A percentile compares a stretch with the other conserved stretches of the same genome.
phyloP scores from a whole-genome alignment of 768 basidiomycete species.

The Gyrodon lividus region DNA sequence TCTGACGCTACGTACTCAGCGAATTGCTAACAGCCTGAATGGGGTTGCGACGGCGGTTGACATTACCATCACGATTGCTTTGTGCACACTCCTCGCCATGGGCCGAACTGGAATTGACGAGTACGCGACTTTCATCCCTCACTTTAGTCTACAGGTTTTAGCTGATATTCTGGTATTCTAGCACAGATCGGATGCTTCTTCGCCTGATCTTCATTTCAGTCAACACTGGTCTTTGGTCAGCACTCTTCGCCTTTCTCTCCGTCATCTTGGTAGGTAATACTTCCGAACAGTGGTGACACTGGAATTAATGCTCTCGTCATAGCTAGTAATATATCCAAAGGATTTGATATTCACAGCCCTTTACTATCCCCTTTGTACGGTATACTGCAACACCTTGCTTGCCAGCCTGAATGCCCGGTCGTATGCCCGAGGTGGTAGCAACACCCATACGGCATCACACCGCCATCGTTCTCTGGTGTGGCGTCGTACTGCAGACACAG shows the following conservation, averaged over 20 bases:
- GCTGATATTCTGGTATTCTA: slow-evolving; percentile 6
- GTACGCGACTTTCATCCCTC: slow-evolving; percentile 8
- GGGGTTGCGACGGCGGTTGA: slow-evolving; percentile 17
- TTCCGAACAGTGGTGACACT: not conserved
- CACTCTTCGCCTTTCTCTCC: slow-evolving; percentile 21
- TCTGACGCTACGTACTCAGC: slow-evolving; percentile 14
- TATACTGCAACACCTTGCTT: slow-evolving; percentile 36
- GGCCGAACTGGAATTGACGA: slow-evolving; percentile 25
- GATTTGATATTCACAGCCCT: slow-evolving; percentile 23
- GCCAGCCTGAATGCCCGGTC: slow-evolving; percentile 31
- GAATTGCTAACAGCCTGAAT: slow-evolving; percentile 10
- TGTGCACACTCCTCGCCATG: slow-evolving; percentile 21
- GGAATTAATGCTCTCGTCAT: not conserved
- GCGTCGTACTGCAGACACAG: not conserved
- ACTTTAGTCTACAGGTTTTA: not conserved
- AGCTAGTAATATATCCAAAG: slow-evolving; percentile 25
- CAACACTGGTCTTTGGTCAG: slow-evolving; percentile 25
- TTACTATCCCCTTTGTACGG: slow-evolving; percentile 31
- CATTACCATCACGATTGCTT: slow-evolving; percentile 18
- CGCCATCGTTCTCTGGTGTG: slow-evolving; percentile 10
- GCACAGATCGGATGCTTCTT: slow-evolving; percentile 25
- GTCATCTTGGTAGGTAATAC: slow-evolving; percentile 17
- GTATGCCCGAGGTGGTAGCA: slow-evolving; percentile 7
- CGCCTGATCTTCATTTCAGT: slow-evolving; percentile 26
- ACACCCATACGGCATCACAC: not conserved